Evolutionary conservation across 2,329 filamentous ascomycete genomes (phyloP).

Genomic region (Phialocephala subalpina): DNA sequence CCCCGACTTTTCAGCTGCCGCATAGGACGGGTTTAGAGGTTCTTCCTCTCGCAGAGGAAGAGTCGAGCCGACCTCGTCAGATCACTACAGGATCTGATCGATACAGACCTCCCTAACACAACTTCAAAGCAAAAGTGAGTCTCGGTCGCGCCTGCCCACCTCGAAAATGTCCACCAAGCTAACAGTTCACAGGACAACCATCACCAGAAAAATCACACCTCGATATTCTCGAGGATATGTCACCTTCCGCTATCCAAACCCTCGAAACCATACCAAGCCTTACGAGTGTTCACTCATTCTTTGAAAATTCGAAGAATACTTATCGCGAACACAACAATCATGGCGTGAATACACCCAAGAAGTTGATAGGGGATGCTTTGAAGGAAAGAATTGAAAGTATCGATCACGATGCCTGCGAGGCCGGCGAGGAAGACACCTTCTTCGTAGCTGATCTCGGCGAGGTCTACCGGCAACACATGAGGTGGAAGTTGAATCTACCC

Average conservation of each 20-base stretch:
- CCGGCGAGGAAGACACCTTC: conserved; percentile 96
- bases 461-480: conserved; percentile 97
- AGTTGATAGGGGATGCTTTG: conserved; percentile 86
- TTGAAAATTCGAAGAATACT: conserved; percentile 38
- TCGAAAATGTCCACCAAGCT: background rate
- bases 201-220: conserved; percentile 29
- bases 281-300: conserved; percentile 42
- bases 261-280: conserved; percentile 49
- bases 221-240: conserved; percentile 58
- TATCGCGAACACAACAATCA: conserved; percentile 38
- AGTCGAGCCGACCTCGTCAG: conserved; percentile 98
- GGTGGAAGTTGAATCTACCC: conserved; percentile 94
- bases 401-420: conserved; percentile 86
- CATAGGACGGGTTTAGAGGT: conserved; percentile 98
- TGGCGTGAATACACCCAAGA: conserved; percentile 63
- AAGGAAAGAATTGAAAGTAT: conserved; percentile 85
- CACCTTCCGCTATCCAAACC: conserved; percentile 71
- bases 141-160: conserved; percentile 18
- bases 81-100: conserved; percentile 88
- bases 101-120: conserved; percentile 93
- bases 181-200: conserved; percentile 17
- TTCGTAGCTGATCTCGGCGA: conserved; percentile 98
- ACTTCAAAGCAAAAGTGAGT: conserved; percentile 42
- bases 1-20: conserved; percentile 88
- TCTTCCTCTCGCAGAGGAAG: conserved; percentile 99